phyloP scores from a whole-genome alignment of 1,139 yeast species.

The Hyphopichia buzzinii region DNA sequence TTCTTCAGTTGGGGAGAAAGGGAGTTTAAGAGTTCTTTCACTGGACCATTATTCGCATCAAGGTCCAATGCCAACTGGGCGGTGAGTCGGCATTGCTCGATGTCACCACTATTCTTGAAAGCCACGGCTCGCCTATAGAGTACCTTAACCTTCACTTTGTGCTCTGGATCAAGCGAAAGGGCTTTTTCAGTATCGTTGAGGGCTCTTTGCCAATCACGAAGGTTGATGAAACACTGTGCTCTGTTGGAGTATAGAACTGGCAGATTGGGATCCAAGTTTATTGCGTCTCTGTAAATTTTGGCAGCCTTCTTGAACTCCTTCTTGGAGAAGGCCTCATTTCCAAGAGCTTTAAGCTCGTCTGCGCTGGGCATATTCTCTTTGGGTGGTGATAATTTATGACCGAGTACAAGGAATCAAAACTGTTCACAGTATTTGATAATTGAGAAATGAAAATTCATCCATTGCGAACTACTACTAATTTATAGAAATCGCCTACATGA shows the following conservation, averaged over 20 bases:
- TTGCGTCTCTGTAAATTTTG: constrained; percentile 62
- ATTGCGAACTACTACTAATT: too few species aligned
- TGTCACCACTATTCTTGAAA: constrained; percentile 30
- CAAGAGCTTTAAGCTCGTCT: constrained; percentile 45
- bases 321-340: constrained; percentile 63
- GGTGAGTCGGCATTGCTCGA: constrained; percentile 29
- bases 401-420: too few species aligned
- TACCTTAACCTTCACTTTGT: constrained; percentile 46
- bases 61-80: constrained; percentile 41
- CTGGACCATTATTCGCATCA: constrained; percentile 45
- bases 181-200: constrained; percentile 61
- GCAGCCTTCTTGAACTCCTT: constrained; percentile 59
- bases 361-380: constrained; percentile 17
- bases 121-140: constrained; percentile 58
- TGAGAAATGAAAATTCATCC: too few species aligned
- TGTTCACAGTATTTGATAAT: too few species aligned
- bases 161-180: constrained; percentile 34
- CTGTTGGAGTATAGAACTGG: constrained; percentile 75
- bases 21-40: constrained; percentile 20
- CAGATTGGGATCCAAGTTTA: constrained; percentile 51
- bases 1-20: constrained; percentile 14
- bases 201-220: constrained; percentile 56
- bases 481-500: constrained; percentile 18
- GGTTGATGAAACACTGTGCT: constrained; percentile 68
- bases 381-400: too few species aligned